Base-by-base conservation (phyloP, 2,329 filamentous ascomycete species). In the Cercospora berteroae region DNA sequence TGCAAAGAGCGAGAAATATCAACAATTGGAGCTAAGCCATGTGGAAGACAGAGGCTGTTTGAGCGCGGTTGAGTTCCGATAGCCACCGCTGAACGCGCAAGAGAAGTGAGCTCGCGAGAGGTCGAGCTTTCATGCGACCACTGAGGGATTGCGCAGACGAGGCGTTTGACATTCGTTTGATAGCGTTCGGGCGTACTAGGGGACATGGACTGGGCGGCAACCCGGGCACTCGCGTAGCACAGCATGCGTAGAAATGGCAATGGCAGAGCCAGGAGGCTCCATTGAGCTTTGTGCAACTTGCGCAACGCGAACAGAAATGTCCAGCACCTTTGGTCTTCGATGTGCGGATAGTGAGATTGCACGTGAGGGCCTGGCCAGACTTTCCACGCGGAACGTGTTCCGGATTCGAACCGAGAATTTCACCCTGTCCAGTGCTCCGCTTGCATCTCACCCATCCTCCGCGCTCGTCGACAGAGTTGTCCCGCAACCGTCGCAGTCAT, bases 1-100 rank as follows among this genome's bases (percentile, higher is more conserved):
- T 81, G 91, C 92, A 12, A 97, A 96, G 83, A 98, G 94, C 81
- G 94, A 98, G 83, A 97, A 94, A 92, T 97, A 94, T 79, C 95
- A 99, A 81, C 93, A 97, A 79, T 84, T 98, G 73, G 92, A 97
- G 77, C 83, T 99, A 74, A 91, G 92, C 79, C 93, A 97, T 79
- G 90, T 97, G 65, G 87, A 91, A 67, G 91, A 97, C 79, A 86
- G 84, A 75, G 94, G 94, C 65, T 95, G 93, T 80, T 91, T 91
- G 79, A 88, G 88, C 74, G 90, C 93, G 69, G 87, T 96, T 81
- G 95, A 99, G 81, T 97, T 98, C 79, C 87, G 91, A 80, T 94
- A 82, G 90, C 48, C 60, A 48, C 27, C 3, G 36, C 13, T 33
- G 25, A 33, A 29, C 2, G 56, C 20, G 55, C 23, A 31, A 18